Evolutionary conservation across 2,329 filamentous ascomycete species (phyloP), one percentile per base, ranked within the genome.

Genomic region (Dactylonectria macrodidyma): DNA sequence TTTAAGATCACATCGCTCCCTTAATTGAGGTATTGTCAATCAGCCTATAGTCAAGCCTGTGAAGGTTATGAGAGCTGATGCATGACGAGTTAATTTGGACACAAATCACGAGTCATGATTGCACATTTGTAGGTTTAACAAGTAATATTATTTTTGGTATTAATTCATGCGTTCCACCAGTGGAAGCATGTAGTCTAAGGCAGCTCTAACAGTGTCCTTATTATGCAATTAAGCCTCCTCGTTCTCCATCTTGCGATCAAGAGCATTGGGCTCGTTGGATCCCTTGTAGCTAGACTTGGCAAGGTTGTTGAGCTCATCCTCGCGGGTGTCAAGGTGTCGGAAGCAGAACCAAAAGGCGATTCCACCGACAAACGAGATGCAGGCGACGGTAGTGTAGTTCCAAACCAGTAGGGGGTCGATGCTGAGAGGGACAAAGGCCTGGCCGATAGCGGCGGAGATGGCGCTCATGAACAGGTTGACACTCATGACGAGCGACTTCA

Each of bases 401-500:
- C 91, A 93, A 4, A 91, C 87, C 46, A 93, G 83, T 26, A 92
- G 80, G 2, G 92, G 91, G 76, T 93, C 90, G 7, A 82, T 84
- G 0, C 88, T 87, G 1, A 93, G 82, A 0, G 87, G 83, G 8
- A 88, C 87, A 46, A 93, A 86, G 1, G 90, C 91, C 82, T 93
- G 89, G n/a, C 90, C 91, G 57, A 95, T 82, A 41, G 92, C 92
- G 34, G 90, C 85, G 1, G 90, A 89, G 72, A 95, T 85, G 65
- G 92, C 92, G 34, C 85, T 90, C 86, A 89, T 93, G 83, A 92
- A 91, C 46, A 94, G 85, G 76, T 90, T 90, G 74, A 94, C 84
- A 22, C 89, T 88, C 80, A 88, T 86, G 74, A 95, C 91, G n/a
- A 95, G 85, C 1, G 90, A 92, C 71, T 92, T 91, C 93, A 95